These are phyloP conservation scores for Westerdykella sp. DNA, from an alignment of 2,329 filamentous ascomycete genomes.

Conservation along the genomic window DNA sequence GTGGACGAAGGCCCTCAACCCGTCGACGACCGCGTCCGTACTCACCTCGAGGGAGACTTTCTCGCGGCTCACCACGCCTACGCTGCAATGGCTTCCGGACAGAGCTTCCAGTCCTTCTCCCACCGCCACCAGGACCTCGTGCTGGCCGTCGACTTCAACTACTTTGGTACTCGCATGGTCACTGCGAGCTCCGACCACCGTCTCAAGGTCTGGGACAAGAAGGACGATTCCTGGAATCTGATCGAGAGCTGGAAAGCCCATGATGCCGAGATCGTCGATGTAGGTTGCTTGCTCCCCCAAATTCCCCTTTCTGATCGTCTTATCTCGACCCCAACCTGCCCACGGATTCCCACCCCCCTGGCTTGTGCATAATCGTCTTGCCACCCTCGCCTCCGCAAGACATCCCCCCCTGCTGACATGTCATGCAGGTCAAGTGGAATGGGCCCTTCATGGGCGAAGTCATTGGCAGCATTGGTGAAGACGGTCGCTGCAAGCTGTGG, in stretches of 20 bases:
- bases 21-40: conserved; percentile 21
- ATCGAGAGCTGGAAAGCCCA: conserved; percentile 88
- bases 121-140: conserved; percentile 76
- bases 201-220: conserved; percentile 83
- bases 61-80: conserved; percentile 25
- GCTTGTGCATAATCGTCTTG: conserved; percentile 15
- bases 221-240: conserved; percentile 69
- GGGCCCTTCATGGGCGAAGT: conserved; percentile 84
- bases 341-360: conserved; percentile 7
- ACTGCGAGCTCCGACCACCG: conserved; percentile 89
- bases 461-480: conserved; percentile 80
- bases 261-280: conserved; percentile 82
- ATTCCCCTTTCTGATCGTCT: conserved; percentile 8
- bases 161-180: conserved; percentile 84
- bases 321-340: conserved; percentile 9
- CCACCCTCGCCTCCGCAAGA: conserved; percentile 5
- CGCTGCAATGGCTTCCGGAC: conserved; percentile 26
- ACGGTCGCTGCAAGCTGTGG: conserved; percentile 88
- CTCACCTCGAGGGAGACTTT: conserved; percentile 25
- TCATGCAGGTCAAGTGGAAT: conserved; percentile 76
- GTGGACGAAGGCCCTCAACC: conserved; percentile 20
- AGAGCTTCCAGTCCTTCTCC: conserved; percentile 53
- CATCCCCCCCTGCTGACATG: conserved; percentile 16
- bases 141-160: conserved; percentile 81
- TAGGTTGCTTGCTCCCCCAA: conserved; percentile 38